Conservation (phyloP, 2,329 filamentous ascomycete genomes). For the Trichoderma harzianum region DNA sequence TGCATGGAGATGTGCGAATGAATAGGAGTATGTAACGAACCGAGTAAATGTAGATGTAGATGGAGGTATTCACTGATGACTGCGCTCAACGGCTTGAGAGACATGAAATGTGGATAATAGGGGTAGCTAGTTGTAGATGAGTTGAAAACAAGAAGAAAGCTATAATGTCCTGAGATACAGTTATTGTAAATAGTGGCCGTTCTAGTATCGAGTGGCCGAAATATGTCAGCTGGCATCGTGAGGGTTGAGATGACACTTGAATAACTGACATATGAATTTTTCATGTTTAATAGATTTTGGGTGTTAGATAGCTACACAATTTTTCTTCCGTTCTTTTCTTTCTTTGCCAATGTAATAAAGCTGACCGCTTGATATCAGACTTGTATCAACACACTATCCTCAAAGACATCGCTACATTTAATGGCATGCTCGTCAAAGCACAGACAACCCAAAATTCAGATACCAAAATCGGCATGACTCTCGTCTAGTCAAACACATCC, state of each 20-base stretch:
- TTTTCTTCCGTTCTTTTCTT: neutral
- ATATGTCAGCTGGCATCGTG: fast-evolving
- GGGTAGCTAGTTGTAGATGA: too few species aligned
- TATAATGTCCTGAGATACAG: too few species aligned
- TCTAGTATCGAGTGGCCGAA: neutral
- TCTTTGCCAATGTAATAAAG: neutral
- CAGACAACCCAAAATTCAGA: neutral
- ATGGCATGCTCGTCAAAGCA: neutral
- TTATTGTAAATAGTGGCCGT: neutral
- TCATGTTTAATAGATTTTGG: neutral
- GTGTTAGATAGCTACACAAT: neutral
- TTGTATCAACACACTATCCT: neutral
- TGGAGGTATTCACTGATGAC: neutral
- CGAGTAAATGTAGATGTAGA: neutral
- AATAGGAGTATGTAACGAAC: neutral
- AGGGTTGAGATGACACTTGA: neutral
- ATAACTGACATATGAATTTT: neutral
- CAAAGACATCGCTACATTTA: neutral
- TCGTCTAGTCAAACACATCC: constrained; percentile 55
- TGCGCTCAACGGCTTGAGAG: neutral
- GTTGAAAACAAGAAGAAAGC: too few species aligned
- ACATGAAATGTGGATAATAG: neutral
- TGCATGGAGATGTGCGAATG: neutral
- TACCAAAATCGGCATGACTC: neutral
- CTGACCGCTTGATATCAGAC: neutral